Evolutionary conservation across 2,329 filamentous ascomycete species (phyloP).

Genomic region (Fusarium mundagurra): DNA sequence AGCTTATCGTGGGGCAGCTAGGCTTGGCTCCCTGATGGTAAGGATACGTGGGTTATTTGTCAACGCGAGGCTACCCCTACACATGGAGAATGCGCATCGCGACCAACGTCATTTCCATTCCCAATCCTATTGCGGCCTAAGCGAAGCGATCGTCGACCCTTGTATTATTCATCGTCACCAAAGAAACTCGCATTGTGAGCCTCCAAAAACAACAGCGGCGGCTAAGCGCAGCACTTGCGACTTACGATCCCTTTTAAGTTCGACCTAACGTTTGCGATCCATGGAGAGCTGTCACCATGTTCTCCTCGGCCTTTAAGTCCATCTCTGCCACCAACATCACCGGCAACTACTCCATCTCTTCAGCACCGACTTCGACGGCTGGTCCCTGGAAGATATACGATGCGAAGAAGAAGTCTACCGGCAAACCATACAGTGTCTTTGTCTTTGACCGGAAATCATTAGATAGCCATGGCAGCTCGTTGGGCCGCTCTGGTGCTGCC

Average conservation of each 20-base stretch:
- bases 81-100: conserved; percentile 31
- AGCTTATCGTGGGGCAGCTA: conserved; percentile 27
- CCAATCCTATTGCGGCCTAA: conserved; percentile 7
- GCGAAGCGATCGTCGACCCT: conserved; percentile 17
- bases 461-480: conserved; percentile 63
- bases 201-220: background rate
- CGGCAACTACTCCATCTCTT: conserved; percentile 86
- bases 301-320: conserved; percentile 92
- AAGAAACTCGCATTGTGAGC: background rate
- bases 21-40: background rate
- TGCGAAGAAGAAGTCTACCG: conserved; percentile 94
- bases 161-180: background rate
- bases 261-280: conserved; percentile 43
- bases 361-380: conserved; percentile 78
- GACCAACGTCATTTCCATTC: conserved; percentile 32
- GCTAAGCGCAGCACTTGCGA: background rate
- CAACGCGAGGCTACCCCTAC: conserved; percentile 33
- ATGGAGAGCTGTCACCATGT: conserved; percentile 68
- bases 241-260: background rate
- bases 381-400: conserved; percentile 98
- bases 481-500: conserved; percentile 60
- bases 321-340: conserved; percentile 91
- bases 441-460: conserved; percentile 92
- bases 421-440: conserved; percentile 89
- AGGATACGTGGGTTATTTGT: conserved; percentile 35